These are phyloP conservation scores for Dactylis glomerata DNA, from an alignment of 176 grass and related monocot genomes.

Conservation along the genomic window DNA sequence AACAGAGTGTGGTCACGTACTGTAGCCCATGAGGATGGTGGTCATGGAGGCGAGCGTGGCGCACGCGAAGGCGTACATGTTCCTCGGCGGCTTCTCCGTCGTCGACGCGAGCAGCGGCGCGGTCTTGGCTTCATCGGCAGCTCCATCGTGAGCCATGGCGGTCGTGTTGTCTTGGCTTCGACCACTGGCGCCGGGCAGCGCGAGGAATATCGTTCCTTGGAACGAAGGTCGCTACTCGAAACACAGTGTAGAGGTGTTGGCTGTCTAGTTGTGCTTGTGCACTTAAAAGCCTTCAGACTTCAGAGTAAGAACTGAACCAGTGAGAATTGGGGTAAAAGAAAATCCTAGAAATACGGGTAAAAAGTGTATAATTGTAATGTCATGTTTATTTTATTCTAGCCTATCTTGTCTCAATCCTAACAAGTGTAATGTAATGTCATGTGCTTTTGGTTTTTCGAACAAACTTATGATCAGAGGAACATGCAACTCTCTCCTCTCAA, in stretches of 20 bases:
- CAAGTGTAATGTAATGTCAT: too few relatives aligned
- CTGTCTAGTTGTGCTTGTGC: not conserved
- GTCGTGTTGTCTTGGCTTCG: not conserved
- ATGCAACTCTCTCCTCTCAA: too few relatives aligned
- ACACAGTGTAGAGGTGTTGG: not conserved
- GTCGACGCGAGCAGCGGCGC: not conserved
- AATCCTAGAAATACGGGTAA: too few relatives aligned
- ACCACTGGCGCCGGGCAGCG: not conserved
- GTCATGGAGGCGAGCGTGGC: slow-evolving; percentile 15
- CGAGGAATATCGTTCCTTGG: not conserved
- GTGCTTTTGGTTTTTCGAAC: too few relatives aligned
- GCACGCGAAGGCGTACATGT: not conserved
- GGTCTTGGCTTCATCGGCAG: not conserved
- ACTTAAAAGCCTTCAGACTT: not conserved
- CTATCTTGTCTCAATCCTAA: too few relatives aligned
- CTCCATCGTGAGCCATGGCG: not conserved
- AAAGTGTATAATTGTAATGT: too few relatives aligned
- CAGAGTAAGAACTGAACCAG: not conserved
- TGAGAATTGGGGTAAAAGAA: too few relatives aligned
- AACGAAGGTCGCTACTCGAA: not conserved
- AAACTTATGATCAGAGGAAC: too few relatives aligned
- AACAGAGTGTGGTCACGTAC: not conserved
- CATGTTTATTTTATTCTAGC: too few relatives aligned
- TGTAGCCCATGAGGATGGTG: not conserved
- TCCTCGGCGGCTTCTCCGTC: not conserved